These are phyloP conservation scores for Knufia petricola DNA, from an alignment of 2,329 filamentous ascomycete species.

Conservation along the genomic window DNA sequence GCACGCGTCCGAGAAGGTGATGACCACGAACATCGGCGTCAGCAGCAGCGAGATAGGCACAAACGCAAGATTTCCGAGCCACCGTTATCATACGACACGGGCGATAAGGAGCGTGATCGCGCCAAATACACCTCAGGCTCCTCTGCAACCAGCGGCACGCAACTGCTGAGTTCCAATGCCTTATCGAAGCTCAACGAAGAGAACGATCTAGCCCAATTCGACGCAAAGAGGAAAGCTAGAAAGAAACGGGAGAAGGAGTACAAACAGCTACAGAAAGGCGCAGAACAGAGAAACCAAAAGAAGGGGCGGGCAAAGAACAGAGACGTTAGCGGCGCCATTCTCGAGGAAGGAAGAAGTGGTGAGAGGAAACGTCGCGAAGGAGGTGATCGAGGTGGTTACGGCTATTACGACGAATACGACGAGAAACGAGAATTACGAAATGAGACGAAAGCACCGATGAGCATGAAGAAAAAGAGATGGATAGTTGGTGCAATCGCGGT, in stretches of 20 bases:
- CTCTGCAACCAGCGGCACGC: slow-evolving; percentile 34
- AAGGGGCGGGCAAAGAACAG: slow-evolving; percentile 38
- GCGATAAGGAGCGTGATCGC: slow-evolving; percentile 17
- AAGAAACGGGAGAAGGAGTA: slow-evolving; percentile 29
- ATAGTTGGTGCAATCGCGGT: slow-evolving; percentile 45
- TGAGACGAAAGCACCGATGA: slow-evolving; percentile 25
- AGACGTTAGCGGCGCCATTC: slow-evolving; percentile 59
- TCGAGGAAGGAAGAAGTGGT: slow-evolving; percentile 53
- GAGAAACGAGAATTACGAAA: slow-evolving; percentile 17
- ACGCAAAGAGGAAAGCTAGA: slow-evolving; percentile 34
- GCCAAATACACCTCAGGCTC: slow-evolving; percentile 31
- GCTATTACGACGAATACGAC: slow-evolving; percentile 34
- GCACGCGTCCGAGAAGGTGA: slow-evolving; percentile 10
- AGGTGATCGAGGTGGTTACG: slow-evolving; percentile 31
- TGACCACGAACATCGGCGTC: slow-evolving; percentile 14
- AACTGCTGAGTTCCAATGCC: slow-evolving; percentile 44
- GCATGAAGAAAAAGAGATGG: slow-evolving; percentile 40
- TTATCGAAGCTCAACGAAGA: slow-evolving; percentile 57
- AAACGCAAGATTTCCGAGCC: slow-evolving; percentile 13
- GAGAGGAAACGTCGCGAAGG: slow-evolving; percentile 40
- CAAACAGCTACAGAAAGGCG: slow-evolving; percentile 24
- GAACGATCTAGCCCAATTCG: slow-evolving; percentile 46
- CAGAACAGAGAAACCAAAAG: slow-evolving; percentile 27
- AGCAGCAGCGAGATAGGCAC: slow-evolving; percentile 6
- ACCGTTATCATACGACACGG: slow-evolving; percentile 9